Base-by-base conservation (phyloP, 2,329 filamentous ascomycete genomes). In the Tolypocladium inflatum region DNA sequence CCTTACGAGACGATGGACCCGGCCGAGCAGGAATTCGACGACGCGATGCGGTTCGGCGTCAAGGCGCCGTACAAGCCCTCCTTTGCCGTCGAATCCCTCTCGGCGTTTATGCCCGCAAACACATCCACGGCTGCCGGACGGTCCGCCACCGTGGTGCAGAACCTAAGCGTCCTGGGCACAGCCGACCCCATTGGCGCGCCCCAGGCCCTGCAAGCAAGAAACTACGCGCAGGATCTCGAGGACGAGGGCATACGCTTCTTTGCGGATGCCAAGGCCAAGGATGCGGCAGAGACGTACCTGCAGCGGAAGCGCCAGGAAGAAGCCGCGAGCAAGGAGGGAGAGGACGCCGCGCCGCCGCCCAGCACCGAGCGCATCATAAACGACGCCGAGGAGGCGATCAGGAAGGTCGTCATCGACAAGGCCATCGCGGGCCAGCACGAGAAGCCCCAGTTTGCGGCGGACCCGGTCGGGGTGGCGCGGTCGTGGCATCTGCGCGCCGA, bases 391-490 rank as follows among this genome's bases (percentile, higher is more conserved):
- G 68, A 74, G 58, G 64, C 67, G 1, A 61, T 76, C 17, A 64
- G 66, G 43, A 63, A 68, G 61, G 68, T 68, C 43, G 66, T 76
- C 21, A 48, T 71, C 35, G 66, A 72, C 30, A 61, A 62, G 42
- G 71, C 68, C 21, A 62, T 77, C 41, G 62, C 64, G 56, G 75
- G 75, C 0, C 65, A 71, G 65, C 68, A 76, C 60, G 71, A 74
- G 66, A 63, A 67, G 52, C 69, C 72, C 43, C 63, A 65, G 63
- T 70, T 68, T 56, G 66, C 70, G 19, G 60, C 61, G 42, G 72
- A 75, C 35, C 64, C 72, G 7, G 60, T 71, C 7, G 70, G 67
- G 23, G 48, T 73, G 43, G 65, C 73, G 48, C 67, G 71, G 57
- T 68, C 68, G 61, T 72, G 70, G 68, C 73, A 75, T 52, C 60